phyloP scores from a whole-genome alignment of 208 protist genomes.

The Tetramitus jugosus region DNA sequence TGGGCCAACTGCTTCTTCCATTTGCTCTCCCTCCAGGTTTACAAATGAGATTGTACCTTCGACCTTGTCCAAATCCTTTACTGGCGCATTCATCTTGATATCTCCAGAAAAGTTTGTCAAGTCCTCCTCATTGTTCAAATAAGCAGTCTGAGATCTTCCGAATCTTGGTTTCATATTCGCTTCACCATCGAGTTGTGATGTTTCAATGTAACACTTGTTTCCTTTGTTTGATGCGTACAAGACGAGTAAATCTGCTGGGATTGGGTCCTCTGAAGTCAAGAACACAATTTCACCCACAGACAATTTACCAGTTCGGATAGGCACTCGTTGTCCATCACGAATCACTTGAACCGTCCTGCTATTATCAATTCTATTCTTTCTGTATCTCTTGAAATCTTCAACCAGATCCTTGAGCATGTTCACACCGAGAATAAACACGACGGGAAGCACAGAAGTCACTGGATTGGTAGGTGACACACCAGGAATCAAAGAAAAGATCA shows the following conservation, averaged over 20 bases:
- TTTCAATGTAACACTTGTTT: constrained; percentile 72
- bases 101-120: background rate
- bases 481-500: constrained; percentile 78
- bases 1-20: constrained; percentile 31
- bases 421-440: constrained; percentile 76
- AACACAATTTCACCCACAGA: constrained; percentile 65
- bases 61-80: background rate
- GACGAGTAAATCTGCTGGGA: constrained; percentile 68
- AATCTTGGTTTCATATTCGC: constrained; percentile 67
- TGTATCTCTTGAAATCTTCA: constrained; percentile 50
- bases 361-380: constrained; percentile 42
- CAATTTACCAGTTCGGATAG: constrained; percentile 54
- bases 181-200: constrained; percentile 72
- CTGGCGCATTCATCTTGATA: background rate
- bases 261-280: constrained; percentile 51
- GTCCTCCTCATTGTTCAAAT: background rate
- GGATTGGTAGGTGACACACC: constrained; percentile 74
- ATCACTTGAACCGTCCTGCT: constrained; percentile 48
- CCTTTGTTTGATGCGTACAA: constrained; percentile 60
- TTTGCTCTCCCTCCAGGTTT: background rate
- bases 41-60: constrained; percentile 17
- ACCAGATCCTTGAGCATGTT: constrained; percentile 32
- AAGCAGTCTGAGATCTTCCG: background rate
- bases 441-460: constrained; percentile 68
- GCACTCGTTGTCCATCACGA: constrained; percentile 33